Base-by-base conservation (phyloP, 2,329 filamentous ascomycete genomes). In the Mycosphaerella sp. region DNA sequence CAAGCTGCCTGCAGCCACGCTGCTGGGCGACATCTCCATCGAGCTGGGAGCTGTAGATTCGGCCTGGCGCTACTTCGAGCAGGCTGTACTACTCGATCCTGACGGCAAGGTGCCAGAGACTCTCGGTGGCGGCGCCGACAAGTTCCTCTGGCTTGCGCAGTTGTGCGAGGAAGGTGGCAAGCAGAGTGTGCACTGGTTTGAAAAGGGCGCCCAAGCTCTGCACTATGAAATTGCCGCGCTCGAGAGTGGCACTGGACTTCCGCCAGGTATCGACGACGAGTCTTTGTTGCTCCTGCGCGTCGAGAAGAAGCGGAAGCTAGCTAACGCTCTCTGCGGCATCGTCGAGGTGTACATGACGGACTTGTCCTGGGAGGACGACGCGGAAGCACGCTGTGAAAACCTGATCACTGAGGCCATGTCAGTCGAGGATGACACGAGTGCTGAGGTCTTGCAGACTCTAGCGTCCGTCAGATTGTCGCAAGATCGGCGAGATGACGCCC, bases 281-380 rank as follows among this genome's bases (percentile, higher is more conserved):
- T 52, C 69, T 45, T 59, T 66, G 18, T 55, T 73, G 18, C 63
- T 74, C 32, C 46, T 82, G 36, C 61, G 65, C 6, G 79, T 84
- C 25, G 87, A 89, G 69, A 87, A 88, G 75, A 85, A 85, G 68
- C 76, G 78, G 59, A 93, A 93, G 70, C 77, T 97, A 32, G 88
- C 89, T 2, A 89, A 89, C 61, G 88, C 90, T n/a, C 78, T 98
- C 32, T 98, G 94, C 70, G 89, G 87, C 25, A 88, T 97, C 54
- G 84, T 88, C 6, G 93, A 98, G 73, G 89, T 98, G 44, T 98
- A 96, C 75, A 98, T 98, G 93, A 98, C 93, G 9, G 93, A 98
- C 42, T 42, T 58, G 36, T 67, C 65, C 12, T 84, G 79, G 88
- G 90, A 96, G 71, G 82, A 84, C 46, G 89, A 96, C 65, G 93